Evolutionary conservation across 441 rosid species (phyloP), one percentile per base, ranked within the genome.

Genomic region (Codiaeum variegatum): DNA sequence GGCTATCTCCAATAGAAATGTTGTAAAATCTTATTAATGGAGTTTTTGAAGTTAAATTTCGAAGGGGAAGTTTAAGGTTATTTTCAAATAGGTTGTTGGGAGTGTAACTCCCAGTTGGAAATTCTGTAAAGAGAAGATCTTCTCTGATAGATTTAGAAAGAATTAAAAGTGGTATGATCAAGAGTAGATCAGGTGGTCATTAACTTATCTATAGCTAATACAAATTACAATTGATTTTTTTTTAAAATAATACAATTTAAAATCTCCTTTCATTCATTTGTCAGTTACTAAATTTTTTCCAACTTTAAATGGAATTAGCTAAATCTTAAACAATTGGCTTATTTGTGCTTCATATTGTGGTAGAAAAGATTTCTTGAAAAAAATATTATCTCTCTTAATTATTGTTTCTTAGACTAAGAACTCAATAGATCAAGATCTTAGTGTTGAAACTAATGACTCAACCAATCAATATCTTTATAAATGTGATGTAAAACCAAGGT

Each of bases 401-500:
- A 94, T 93, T 31, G 83, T 94, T 31, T 83, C 94, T n/a, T 94
- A 97, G 98, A 86, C 87, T 31, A 94, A 86, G 84, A 90, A 73
- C 82, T 82, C 90, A 62, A 87, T 90, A 93, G 97, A 97, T 77
- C 97, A 94, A 70, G 90, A 94, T 68, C 80, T 94, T 63, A 84
- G 81, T 61, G 87, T 94, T 63, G 84, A 90, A 24, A 85, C 92
- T 60, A 91, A 89, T 68, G 93, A 91, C 72, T 86, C 90, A 0
- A 59, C 83, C 12, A 84, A 86, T 77, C 91, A 83, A 19, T 83
- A 89, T 70, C 80, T 89, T 2, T 92, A 94, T 80, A 88, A 88
- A 78, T 88, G 89, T 73, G 98, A 94, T 76, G 86, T 94, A 71
- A 94, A 94, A 76, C 97, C 97, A 10, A 90, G 97, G 97, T 67